Conservation (phyloP, 768 basidiomycete species). For the Pleurotus eryngii region DNA sequence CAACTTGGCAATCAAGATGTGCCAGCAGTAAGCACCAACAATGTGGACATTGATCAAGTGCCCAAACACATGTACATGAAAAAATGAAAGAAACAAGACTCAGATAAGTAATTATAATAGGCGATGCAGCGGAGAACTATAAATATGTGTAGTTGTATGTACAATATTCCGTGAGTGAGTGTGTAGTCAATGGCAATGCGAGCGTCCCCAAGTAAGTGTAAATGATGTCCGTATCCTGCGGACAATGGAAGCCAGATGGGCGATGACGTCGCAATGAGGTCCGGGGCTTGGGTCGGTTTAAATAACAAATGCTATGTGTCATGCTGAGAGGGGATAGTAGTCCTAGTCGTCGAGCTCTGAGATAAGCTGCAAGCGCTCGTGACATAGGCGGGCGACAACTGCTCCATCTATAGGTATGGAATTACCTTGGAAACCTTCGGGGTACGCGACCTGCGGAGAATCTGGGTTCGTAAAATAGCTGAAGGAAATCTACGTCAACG, state of each 20-base stretch:
- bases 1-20: too few relatives aligned
- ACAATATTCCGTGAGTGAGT: background rate
- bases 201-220: background rate
- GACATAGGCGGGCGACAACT: slow-evolving; percentile 57
- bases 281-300: background rate
- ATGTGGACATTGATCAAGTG: too few relatives aligned
- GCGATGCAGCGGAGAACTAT: too few relatives aligned
- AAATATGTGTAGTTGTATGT: background rate
- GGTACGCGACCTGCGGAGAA: slow-evolving; percentile 66
- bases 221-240: too few relatives aligned
- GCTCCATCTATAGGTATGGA: slow-evolving; percentile 79
- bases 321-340: background rate
- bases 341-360: slow-evolving; percentile 61
- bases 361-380: slow-evolving; percentile 52
- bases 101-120: too few relatives aligned
- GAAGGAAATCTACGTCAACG: background rate
- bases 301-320: background rate
- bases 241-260: too few relatives aligned
- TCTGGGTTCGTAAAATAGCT: slow-evolving; percentile 77
- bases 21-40: too few relatives aligned
- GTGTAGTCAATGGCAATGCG: background rate
- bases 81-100: too few relatives aligned
- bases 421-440: slow-evolving; percentile 87
- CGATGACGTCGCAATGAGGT: background rate
- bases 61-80: too few relatives aligned